Evolutionary conservation across 176 grass and related monocot species (phyloP), one percentile per base, ranked within the genome.

Genomic region (Saccharum officinarum): DNA sequence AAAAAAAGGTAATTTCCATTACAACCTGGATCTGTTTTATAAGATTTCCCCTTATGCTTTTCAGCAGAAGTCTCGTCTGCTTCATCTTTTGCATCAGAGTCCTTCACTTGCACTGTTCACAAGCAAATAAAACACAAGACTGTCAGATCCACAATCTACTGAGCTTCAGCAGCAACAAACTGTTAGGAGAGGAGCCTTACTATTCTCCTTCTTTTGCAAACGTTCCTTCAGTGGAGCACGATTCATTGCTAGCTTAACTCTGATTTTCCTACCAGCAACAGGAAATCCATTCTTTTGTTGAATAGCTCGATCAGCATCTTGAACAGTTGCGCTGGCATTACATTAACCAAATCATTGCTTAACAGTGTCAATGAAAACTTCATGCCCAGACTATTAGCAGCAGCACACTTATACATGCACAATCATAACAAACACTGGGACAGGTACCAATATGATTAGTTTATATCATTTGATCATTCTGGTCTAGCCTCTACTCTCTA

Each of bases 281-380:
- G 75, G 49, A 31, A 80, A 88, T 52, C 88, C 91, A 84, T 92
- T 94, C 88, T 98, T 98, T 68, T 95, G 79, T 81, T 98, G 70
- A 86, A 98, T 87, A 82, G 92, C 86, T 87, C 81, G 85, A 67
- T 92, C 93, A 60, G 92, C 97, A 89, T 98, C 97, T 86, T 93
- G 79, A 84, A 92, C 86, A 81, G 91, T 88, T 69, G 93, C 97
- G 80, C 93, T 98, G 50, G 73, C 77, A 88, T 83, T 65, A 87
- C 77, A 26, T 42, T 54, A 82, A 82, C 31, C 18, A 68, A 39
- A 69, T 69, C 20, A 67, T 16, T 7, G 3, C 22, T 46, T 34
- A 40, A 79, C 16, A 34, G 26, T 28, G 2, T 20, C 42, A 74
- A 54, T 1, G 10, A 64, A 62, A 73, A 11, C n/a, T 81, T 22